A percentile compares a stretch with the other conserved stretches of the same genome.
These are phyloP conservation scores for Rosa rugosa DNA, from an alignment of 306 rosid genomes.

Conservation along the genomic window DNA sequence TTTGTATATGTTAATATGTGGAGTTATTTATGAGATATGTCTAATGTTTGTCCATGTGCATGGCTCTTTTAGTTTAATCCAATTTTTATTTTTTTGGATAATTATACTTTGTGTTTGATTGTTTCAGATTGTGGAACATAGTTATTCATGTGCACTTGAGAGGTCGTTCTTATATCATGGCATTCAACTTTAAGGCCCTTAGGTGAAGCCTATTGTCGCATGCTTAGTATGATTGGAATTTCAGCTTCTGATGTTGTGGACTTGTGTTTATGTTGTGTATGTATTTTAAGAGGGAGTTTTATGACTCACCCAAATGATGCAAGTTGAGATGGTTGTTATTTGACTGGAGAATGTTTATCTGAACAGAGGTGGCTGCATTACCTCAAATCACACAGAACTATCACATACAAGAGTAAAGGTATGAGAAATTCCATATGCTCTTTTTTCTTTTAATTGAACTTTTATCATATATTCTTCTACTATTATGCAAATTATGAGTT, in stretches of 20 bases:
- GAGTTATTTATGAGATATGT: neutral
- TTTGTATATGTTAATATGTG: conserved; percentile 9
- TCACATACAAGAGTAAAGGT: too few relatives aligned
- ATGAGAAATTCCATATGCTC: too few relatives aligned
- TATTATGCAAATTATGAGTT: too few relatives aligned
- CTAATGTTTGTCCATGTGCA: neutral
- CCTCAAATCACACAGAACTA: too few relatives aligned
- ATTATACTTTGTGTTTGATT: conserved; percentile 17
- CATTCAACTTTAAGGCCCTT: neutral
- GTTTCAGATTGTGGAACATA: conserved; percentile 86
- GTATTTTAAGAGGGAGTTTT: neutral
- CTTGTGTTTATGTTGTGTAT: neutral
- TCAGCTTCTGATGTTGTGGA: neutral
- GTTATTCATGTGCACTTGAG: conserved; percentile 99
- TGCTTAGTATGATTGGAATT: neutral
- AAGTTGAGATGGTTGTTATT: too few relatives aligned
- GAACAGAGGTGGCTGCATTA: too few relatives aligned
- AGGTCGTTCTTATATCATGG: conserved; percentile 99
- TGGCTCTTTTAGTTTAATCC: conserved; percentile 16
- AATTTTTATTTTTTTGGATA: conserved; percentile 26
- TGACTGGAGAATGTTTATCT: too few relatives aligned
- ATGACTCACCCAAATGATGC: too few relatives aligned
- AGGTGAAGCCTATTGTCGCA: neutral
- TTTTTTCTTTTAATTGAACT: too few relatives aligned
- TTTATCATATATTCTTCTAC: too few relatives aligned